These are phyloP conservation scores for Yamadazyma takamatsuzukensis DNA, from an alignment of 805 yeast species.

Conservation along the genomic window DNA sequence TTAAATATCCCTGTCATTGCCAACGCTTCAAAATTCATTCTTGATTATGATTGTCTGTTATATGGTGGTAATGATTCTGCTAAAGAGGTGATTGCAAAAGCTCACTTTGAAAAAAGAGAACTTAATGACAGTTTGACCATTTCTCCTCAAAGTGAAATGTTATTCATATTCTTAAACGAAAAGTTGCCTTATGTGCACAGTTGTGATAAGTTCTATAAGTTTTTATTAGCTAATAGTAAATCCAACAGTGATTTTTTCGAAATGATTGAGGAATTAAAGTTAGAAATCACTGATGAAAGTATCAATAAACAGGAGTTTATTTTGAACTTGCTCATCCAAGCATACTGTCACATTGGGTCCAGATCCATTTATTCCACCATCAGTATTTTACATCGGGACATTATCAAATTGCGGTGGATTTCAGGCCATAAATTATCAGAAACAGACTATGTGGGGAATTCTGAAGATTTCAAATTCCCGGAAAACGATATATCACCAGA, in stretches of 20 bases:
- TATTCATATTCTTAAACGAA: slow-evolving; percentile 32
- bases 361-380: slow-evolving; percentile 66
- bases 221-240: slow-evolving; percentile 38
- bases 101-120: slow-evolving; percentile 21
- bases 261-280: slow-evolving; percentile 27
- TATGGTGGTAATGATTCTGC: slow-evolving; percentile 30
- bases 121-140: slow-evolving; percentile 4
- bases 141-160: slow-evolving; percentile 16
- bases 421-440: slow-evolving; percentile 30
- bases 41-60: slow-evolving; percentile 32
- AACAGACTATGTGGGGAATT: slow-evolving; percentile 21
- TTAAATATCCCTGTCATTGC: slow-evolving; percentile 33
- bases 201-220: slow-evolving; percentile 38
- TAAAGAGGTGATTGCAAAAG: slow-evolving; percentile 21
- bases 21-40: slow-evolving; percentile 23
- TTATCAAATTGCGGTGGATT: slow-evolving; percentile 35
- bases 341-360: slow-evolving; percentile 78
- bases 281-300: slow-evolving; percentile 14
- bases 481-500: slow-evolving; percentile 4
- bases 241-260: slow-evolving; percentile 33
- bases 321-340: slow-evolving; percentile 62
- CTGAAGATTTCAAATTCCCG: slow-evolving; percentile 31
- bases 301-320: slow-evolving; percentile 34
- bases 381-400: slow-evolving; percentile 36
- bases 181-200: slow-evolving; percentile 34